Base-by-base conservation (phyloP, 306 rosid species). In the Dryas drummondii region DNA sequence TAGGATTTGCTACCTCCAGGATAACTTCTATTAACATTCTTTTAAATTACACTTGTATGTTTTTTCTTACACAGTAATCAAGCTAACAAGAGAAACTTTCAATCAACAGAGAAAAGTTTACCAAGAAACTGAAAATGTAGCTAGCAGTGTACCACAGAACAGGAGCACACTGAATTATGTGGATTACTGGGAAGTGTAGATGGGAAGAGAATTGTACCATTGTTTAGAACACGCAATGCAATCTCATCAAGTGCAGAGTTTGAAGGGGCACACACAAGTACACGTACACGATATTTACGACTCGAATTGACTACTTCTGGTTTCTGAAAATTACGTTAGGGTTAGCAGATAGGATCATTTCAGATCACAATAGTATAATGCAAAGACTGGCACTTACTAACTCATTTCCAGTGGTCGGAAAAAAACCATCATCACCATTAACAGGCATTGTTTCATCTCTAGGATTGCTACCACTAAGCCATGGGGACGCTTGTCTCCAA, bases 191-290 rank as follows among this genome's bases (percentile, higher is more conserved):
- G 13, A 64, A 19, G 32, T n/a, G 50, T 52, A 40, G 41, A 65
- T 14, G 63, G 51, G 71, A 22, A 74, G 62, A 67, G 64, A 78
- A 59, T 41, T 47, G 40, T 88, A 94, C 98, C 97, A 59, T 86
- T 87, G 81, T 82, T 87, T 59, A 86, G 81, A 83, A 94, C 94
- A 49, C 98, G 97, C 88, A 91, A 75, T 64, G 91, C 96, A 85
- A 94, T 94, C 87, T 94, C 98, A 79, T 94, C 98, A 4, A 94
- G 90, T 27, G 98, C 98, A 74, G 98, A 94, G 78, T 94, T 94
- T 71, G 97, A 94, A 68, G 96, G 97, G 66, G 98, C 98, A 8
- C 97, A 94, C 37, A 94, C 98, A 71, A 94, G 87, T 64, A 91
- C 96, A 53, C 93, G 86, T 60, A 94, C 94, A 51, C 93, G 97